Conservation (phyloP, 257 asterid genomes). For the Penstemon davidsonii region DNA sequence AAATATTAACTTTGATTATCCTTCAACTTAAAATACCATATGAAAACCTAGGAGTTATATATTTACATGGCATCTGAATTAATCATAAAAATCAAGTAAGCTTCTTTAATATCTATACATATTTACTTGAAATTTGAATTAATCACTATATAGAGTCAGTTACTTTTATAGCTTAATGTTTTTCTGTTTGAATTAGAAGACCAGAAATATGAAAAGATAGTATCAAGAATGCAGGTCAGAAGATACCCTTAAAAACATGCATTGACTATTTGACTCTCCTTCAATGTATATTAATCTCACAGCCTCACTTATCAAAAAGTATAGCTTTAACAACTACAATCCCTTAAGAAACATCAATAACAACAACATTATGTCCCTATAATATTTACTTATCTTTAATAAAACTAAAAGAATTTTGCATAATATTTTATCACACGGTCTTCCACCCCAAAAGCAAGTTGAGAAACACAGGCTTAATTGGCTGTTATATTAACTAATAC, state of each 20-base stretch:
- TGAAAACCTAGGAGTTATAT: background rate
- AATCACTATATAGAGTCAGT: too few relatives aligned
- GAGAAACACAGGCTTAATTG: background rate
- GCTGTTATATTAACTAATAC: conserved; percentile 4
- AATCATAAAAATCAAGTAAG: conserved; percentile 2
- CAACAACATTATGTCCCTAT: background rate
- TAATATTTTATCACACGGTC: background rate
- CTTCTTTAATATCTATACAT: background rate
- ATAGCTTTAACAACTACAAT: background rate
- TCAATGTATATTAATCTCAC: too few relatives aligned
- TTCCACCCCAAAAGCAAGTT: background rate
- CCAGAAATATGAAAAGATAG: background rate
- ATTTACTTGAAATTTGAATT: background rate
- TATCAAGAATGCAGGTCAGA: conserved; percentile 3
- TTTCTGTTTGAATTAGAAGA: background rate
- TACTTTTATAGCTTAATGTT: background rate
- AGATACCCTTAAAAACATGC: background rate
- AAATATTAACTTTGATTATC: background rate
- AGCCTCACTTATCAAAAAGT: background rate
- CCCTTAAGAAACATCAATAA: background rate
- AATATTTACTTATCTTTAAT: background rate
- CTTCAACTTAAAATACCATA: background rate
- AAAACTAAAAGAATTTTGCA: background rate
- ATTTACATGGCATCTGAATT: background rate
- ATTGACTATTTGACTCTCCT: background rate